Percentiles rank a stretch among this genome's conserved stretches.
Evolutionary conservation across 2,329 filamentous ascomycete species (phyloP).

Genomic region (Verticillium klebahnii): DNA sequence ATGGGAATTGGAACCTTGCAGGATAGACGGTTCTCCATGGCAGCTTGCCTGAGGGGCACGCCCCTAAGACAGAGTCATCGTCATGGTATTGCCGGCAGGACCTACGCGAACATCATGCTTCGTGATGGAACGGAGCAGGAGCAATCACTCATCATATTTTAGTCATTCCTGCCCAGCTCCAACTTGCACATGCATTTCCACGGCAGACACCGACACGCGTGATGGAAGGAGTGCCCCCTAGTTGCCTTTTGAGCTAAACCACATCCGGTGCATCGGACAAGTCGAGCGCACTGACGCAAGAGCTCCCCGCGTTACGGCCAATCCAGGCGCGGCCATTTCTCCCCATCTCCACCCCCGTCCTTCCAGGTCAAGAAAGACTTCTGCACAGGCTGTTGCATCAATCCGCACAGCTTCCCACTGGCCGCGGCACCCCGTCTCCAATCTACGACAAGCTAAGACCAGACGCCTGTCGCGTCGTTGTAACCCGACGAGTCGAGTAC

Average conservation of each 20-base stretch:
- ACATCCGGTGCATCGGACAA: not conserved
- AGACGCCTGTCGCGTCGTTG: not conserved
- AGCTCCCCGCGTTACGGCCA: not conserved
- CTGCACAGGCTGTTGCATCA: constrained; percentile 14
- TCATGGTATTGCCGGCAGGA: too few relatives aligned
- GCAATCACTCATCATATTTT: too few relatives aligned
- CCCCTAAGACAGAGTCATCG: too few relatives aligned
- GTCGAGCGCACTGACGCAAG: not conserved
- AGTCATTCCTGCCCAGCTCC: too few relatives aligned
- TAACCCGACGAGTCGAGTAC: not conserved
- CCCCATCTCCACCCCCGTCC: not conserved
- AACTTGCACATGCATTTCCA: not conserved
- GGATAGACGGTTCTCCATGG: too few relatives aligned
- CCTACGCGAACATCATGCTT: too few relatives aligned
- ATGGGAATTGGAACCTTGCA: too few relatives aligned
- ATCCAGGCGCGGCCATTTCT: not conserved
- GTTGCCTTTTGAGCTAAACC: not conserved
- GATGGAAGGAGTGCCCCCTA: not conserved
- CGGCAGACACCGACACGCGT: not conserved
- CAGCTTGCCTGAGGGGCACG: too few relatives aligned
- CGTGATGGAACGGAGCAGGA: too few relatives aligned
- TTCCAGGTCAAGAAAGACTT: constrained; percentile 2
- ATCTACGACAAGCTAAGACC: not conserved
- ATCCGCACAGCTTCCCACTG: constrained; percentile 14
- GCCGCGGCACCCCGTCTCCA: not conserved